A percentile compares a stretch with the other conserved stretches of the same genome.
Evolutionary conservation across 257 asterid genomes (phyloP).

Genomic region (Capsicum rhomboideum): DNA sequence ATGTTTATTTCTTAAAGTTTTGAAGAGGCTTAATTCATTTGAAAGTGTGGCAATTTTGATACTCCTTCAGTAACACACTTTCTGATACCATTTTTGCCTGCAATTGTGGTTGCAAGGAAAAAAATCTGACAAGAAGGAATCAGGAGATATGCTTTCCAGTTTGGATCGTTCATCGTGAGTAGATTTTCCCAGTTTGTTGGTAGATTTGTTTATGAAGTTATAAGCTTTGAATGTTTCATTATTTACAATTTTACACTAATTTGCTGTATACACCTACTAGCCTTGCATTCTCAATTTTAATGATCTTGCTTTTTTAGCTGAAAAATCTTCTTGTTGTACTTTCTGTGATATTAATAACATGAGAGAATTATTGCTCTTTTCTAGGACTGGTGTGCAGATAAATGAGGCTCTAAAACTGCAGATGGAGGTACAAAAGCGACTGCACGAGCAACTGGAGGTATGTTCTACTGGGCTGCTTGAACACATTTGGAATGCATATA

Average conservation of each 20-base stretch:
- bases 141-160: conserved; percentile 67
- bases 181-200: too few relatives aligned
- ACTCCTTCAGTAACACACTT: background rate
- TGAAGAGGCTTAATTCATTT: background rate
- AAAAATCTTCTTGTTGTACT: background rate
- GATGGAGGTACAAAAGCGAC: conserved; percentile 99
- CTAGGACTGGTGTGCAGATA: conserved; percentile 79
- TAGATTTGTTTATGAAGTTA: too few relatives aligned
- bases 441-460: conserved; percentile 98
- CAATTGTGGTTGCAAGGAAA: conserved; percentile 43
- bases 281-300: background rate
- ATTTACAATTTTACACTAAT: background rate
- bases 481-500: background rate
- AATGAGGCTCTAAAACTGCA: conserved; percentile 95
- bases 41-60: background rate
- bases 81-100: conserved; percentile 7
- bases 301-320: background rate
- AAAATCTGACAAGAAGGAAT: conserved; percentile 73
- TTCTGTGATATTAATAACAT: background rate
- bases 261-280: background rate
- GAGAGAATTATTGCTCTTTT: background rate
- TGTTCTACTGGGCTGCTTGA: background rate
- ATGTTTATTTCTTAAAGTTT: background rate
- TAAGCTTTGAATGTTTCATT: background rate
- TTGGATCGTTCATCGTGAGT: conserved; percentile 96